phyloP scores from a whole-genome alignment of 352 stramenopile species.

The Phytopythium aichiense region DNA sequence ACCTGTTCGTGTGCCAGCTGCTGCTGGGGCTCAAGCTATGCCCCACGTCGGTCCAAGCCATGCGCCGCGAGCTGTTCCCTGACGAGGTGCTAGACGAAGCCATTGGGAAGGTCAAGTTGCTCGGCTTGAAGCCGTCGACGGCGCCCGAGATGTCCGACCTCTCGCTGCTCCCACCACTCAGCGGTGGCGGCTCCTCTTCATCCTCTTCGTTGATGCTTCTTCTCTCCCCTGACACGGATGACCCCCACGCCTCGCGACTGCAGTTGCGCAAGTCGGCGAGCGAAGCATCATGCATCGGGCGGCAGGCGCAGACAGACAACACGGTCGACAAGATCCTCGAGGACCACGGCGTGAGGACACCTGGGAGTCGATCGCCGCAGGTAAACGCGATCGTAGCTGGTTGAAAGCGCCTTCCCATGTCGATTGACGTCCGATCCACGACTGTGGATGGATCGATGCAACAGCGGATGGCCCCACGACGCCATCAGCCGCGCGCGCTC shows the following conservation, averaged over 20 bases:
- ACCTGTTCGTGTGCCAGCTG: constrained; percentile 71
- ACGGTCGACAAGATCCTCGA: constrained; percentile 56
- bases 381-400: neutral
- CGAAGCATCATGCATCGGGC: constrained; percentile 47
- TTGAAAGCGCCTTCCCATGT: neutral
- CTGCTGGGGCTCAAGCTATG: constrained; percentile 66
- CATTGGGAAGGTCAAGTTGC: constrained; percentile 27
- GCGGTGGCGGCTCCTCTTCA: constrained; percentile 3
- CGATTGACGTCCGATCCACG: neutral
- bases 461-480: constrained; percentile 21
- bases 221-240: neutral
- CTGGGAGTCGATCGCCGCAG: constrained; percentile 5
- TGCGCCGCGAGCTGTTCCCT: constrained; percentile 63
- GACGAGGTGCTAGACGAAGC: constrained; percentile 71
- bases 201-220: neutral
- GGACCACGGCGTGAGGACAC: constrained; percentile 8
- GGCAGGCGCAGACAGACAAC: constrained; percentile 47
- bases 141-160: constrained; percentile 1
- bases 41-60: constrained; percentile 59
- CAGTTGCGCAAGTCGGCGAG: constrained; percentile 36
- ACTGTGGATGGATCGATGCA: neutral
- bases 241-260: neutral
- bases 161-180: constrained; percentile 2
- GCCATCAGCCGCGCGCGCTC: constrained; percentile 57
- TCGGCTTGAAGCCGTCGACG: constrained; percentile 4